phyloP scores from a whole-genome alignment of 768 basidiomycete genomes.

The Lactifluus rugatus region DNA sequence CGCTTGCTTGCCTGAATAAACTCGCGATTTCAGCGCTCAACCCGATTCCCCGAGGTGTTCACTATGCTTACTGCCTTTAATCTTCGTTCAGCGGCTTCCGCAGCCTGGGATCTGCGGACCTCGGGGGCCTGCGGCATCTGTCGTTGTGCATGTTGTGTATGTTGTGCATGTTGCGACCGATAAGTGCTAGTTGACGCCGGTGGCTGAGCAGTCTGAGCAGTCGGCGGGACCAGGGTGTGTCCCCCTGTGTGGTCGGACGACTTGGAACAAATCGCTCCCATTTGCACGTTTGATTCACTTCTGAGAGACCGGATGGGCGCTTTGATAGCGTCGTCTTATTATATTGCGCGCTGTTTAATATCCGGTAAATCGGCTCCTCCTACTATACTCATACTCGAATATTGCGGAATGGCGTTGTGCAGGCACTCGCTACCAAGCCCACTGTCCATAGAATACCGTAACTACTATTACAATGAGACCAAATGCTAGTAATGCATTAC shows the following conservation, averaged over 20 bases:
- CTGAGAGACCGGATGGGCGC: not conserved
- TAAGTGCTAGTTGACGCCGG: not conserved
- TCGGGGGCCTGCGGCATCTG: not conserved
- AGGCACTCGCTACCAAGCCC: too few relatives aligned
- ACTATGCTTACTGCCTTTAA: slow-evolving; percentile 25
- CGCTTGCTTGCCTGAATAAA: slow-evolving; percentile 31
- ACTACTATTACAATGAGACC: too few relatives aligned
- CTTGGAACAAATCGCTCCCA: slow-evolving; percentile 32
- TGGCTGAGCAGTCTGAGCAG: not conserved
- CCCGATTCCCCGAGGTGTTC: not conserved
- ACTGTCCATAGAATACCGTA: too few relatives aligned
- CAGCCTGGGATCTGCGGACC: slow-evolving; percentile 24
- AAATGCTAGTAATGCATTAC: too few relatives aligned
- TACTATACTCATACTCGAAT: too few relatives aligned
- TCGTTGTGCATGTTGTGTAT: too few relatives aligned
- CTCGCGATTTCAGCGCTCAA: not conserved
- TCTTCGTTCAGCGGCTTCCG: slow-evolving; percentile 30
- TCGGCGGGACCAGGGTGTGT: slow-evolving; percentile 23
- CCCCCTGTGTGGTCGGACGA: slow-evolving; percentile 26
- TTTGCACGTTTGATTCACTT: slow-evolving; percentile 13
- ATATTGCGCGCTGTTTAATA: not conserved
- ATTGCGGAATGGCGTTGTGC: too few relatives aligned
- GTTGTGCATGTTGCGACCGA: not conserved
- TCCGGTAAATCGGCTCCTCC: not conserved
- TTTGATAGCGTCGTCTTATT: not conserved